Evolutionary conservation across 331 rosid genomes (phyloP).

Genomic region (Spiraea crenata): DNA sequence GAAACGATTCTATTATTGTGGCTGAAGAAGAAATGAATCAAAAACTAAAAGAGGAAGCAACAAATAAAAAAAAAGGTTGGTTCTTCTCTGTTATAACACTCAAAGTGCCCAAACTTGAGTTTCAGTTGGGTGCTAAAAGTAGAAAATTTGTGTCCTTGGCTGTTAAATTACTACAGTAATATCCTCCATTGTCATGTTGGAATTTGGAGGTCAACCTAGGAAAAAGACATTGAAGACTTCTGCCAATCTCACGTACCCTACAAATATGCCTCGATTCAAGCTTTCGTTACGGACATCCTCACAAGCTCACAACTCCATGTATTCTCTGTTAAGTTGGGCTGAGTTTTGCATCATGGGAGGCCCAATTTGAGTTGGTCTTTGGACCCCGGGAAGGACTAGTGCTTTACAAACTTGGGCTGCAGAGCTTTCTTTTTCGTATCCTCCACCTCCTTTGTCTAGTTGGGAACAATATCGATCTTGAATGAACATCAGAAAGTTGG

Average conservation of each 20-base stretch:
- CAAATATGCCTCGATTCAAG: background rate
- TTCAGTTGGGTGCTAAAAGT: conserved; percentile 5
- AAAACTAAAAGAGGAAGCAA: background rate
- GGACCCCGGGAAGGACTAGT: no score
- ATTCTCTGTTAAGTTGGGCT: background rate
- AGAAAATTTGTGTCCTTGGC: conserved; percentile 2
- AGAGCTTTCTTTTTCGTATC: no score
- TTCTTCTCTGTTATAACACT: conserved; percentile 6
- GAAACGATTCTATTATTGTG: background rate
- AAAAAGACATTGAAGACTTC: background rate
- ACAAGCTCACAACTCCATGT: background rate
- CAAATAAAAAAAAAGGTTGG: background rate
- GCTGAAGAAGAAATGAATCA: background rate
- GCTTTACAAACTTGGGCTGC: no score
- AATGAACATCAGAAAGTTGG: no score
- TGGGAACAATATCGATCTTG: no score
- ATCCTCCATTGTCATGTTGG: background rate
- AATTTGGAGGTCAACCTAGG: background rate
- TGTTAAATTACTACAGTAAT: background rate
- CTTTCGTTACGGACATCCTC: background rate
- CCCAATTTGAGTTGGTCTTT: background rate
- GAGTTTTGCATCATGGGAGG: background rate
- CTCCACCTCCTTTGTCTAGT: no score
- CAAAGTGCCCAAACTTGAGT: background rate
- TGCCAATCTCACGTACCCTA: background rate